Conservation (phyloP, 306 rosid species). For the Canavalia gladiata region DNA sequence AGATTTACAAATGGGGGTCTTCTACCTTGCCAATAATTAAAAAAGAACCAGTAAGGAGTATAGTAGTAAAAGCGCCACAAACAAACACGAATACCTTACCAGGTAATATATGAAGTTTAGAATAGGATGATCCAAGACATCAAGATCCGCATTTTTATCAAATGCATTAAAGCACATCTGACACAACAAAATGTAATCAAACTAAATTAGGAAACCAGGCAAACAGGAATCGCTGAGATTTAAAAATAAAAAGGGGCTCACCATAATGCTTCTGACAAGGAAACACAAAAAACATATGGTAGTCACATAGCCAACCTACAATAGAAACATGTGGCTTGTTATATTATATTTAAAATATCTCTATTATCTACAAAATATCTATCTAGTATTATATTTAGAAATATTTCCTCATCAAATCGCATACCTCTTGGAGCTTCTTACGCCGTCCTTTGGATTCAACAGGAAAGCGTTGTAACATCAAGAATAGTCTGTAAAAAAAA, state of each 20-base stretch:
- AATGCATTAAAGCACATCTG: constrained; percentile 93
- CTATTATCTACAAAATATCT: constrained; percentile 17
- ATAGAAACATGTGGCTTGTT: constrained; percentile 40
- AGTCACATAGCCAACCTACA: constrained; percentile 97
- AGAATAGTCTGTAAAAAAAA: constrained; percentile 74
- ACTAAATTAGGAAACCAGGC: constrained; percentile 26
- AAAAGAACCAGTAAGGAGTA: constrained; percentile 22
- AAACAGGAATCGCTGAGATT: constrained; percentile 25
- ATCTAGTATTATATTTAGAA: constrained; percentile 16
- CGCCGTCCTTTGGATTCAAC: constrained; percentile 94
- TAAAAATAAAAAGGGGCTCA: constrained; percentile 55
- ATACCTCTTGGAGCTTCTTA: constrained; percentile 95
- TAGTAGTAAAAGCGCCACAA: background rate
- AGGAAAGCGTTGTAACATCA: constrained; percentile 94
- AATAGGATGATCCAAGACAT: constrained; percentile 90
- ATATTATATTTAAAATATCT: constrained; percentile 2
- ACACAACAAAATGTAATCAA: constrained; percentile 44
- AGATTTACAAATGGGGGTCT: background rate
- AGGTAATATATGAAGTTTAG: constrained; percentile 87
- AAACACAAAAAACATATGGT: constrained; percentile 94
- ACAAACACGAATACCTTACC: constrained; percentile 62
- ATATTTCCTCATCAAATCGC: constrained; percentile 16
- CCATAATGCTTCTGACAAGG: constrained; percentile 91
- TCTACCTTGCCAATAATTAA: background rate
- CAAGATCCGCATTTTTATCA: constrained; percentile 82